Evolutionary conservation across 2,329 filamentous ascomycete species (phyloP).

Genomic region (Rosellinia necatrix): DNA sequence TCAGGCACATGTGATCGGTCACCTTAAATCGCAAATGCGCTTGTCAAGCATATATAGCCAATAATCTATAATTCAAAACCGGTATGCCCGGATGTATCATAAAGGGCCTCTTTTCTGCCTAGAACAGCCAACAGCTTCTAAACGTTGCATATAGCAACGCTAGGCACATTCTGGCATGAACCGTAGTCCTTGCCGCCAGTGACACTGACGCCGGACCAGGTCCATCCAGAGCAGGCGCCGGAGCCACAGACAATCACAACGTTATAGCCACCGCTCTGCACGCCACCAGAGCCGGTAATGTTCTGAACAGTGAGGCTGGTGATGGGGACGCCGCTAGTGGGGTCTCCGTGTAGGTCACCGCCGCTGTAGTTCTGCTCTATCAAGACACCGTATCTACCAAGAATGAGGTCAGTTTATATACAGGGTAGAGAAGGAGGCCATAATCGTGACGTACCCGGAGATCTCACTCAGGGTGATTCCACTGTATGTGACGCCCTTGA

Average conservation of each 20-base stretch:
- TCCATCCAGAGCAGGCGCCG: constrained; percentile 14
- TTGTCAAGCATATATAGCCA: no score
- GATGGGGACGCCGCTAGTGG: constrained; percentile 53
- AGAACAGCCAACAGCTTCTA: not conserved
- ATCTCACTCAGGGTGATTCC: constrained; percentile 56
- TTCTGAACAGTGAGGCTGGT: constrained; percentile 52
- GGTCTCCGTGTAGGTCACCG: constrained; percentile 44
- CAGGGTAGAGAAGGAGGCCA: not conserved
- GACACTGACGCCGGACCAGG: constrained; percentile 12
- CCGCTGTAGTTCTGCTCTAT: constrained; percentile 63
- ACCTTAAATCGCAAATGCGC: no score
- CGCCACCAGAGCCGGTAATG: constrained; percentile 3
- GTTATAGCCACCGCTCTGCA: constrained; percentile 14
- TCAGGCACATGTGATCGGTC: no score
- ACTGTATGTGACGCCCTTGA: constrained; percentile 57
- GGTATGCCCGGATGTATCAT: not conserved
- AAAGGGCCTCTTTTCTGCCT: not conserved
- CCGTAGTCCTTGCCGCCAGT: constrained; percentile 18
- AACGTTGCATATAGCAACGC: constrained; percentile 6
- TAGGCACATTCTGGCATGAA: constrained; percentile 60
- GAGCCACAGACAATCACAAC: constrained; percentile 13
- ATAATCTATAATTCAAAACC: not conserved
- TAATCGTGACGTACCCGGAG: constrained; percentile 30
- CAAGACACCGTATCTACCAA: constrained; percentile 55
- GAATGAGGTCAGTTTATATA: not conserved